Conservation (phyloP, 2,329 filamentous ascomycete genomes). For the Cordyceps cateniannulata region DNA sequence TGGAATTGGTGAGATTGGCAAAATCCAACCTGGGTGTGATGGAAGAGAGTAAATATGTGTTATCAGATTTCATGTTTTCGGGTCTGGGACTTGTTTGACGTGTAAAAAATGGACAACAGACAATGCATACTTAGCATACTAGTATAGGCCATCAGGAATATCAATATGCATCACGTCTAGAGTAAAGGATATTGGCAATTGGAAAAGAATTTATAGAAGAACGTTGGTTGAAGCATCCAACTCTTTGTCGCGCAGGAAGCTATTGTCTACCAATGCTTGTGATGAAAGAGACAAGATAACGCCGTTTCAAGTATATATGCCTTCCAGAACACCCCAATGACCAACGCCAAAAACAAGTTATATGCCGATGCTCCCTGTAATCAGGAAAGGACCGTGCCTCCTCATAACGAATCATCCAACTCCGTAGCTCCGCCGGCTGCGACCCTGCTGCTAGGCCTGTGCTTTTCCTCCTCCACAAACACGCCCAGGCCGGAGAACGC, state of each 20-base stretch:
- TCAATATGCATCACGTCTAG: neutral
- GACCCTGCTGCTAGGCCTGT: constrained; percentile 24
- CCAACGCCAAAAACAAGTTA: constrained; percentile 1
- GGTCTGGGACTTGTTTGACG: neutral
- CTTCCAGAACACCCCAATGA: neutral
- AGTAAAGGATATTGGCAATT: neutral
- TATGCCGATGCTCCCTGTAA: neutral
- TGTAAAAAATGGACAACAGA: neutral
- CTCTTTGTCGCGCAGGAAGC: neutral
- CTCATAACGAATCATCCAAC: constrained; percentile 40
- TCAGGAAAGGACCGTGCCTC: neutral
- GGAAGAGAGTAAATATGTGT: neutral
- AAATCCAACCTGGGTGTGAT: neutral
- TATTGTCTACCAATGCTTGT: neutral
- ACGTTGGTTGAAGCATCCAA: neutral
- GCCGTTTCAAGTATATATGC: neutral
- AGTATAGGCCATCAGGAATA: constrained; percentile 2
- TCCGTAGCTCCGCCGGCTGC: constrained; percentile 36
- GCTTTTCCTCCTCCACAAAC: constrained; percentile 74
- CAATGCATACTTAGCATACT: neutral
- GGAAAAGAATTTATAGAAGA: neutral
- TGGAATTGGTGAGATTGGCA: neutral
- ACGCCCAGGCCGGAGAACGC: constrained; percentile 86
- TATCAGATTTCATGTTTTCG: neutral
- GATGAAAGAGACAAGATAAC: neutral